These are phyloP conservation scores for Suillus plorans DNA, from an alignment of 768 basidiomycete genomes.

Conservation along the genomic window DNA sequence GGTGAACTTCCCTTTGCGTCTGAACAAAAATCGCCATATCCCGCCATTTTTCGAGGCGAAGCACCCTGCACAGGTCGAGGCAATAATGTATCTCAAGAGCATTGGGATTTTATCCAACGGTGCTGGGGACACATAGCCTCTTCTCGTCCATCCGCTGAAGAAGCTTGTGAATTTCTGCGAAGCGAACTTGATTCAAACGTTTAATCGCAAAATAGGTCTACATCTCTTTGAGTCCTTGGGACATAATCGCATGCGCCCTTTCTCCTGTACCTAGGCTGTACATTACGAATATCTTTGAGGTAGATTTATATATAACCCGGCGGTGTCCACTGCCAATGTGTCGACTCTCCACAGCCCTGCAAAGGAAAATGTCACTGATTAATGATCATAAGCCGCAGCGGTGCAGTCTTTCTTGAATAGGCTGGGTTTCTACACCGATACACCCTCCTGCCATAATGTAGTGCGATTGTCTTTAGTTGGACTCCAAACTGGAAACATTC, in stretches of 20 bases:
- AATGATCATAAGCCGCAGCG: background rate
- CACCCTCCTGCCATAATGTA: background rate
- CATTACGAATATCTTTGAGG: background rate
- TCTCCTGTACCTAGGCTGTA: background rate
- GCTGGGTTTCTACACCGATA: background rate
- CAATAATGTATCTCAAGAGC: background rate
- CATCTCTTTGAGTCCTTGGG: background rate
- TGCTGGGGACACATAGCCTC: background rate
- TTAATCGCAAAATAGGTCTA: background rate
- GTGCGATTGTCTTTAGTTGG: background rate
- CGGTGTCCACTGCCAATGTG: background rate
- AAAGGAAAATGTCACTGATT: background rate
- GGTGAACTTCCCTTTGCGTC: background rate
- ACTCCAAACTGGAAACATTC: background rate
- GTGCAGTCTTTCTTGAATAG: background rate
- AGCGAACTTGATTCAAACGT: background rate
- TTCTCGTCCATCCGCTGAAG: constrained; percentile 1
- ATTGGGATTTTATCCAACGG: background rate
- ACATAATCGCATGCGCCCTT: background rate
- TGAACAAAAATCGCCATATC: too few species aligned
- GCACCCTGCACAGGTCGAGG: background rate
- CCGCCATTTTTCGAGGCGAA: background rate
- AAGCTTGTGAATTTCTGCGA: background rate
- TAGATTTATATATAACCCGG: background rate
- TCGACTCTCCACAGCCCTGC: background rate